A percentile compares a stretch with the other conserved stretches of the same genome.
These are phyloP conservation scores for Colletotrichum godetiae DNA, from an alignment of 2,329 filamentous ascomycete species.

Conservation along the genomic window DNA sequence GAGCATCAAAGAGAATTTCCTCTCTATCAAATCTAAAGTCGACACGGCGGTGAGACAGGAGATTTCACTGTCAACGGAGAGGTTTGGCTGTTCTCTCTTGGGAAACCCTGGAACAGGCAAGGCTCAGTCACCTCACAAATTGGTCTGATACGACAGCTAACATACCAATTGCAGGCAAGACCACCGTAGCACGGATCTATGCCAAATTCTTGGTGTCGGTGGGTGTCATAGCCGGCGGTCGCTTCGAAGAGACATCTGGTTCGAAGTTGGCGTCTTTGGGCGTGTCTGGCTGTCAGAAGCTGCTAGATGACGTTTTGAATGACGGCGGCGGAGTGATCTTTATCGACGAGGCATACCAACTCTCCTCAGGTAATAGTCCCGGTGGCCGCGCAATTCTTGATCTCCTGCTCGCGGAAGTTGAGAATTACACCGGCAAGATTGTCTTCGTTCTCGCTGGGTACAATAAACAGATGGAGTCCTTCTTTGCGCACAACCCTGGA, in stretches of 20 bases:
- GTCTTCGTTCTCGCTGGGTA: conserved; percentile 82
- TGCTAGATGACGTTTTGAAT: conserved; percentile 61
- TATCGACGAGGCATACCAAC: conserved; percentile 84
- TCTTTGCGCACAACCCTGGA: conserved; percentile 80
- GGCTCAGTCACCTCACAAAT: conserved; percentile 18
- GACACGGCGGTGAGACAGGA: conserved; percentile 70
- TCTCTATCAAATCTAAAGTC: conserved; percentile 71
- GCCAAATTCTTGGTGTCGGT: conserved; percentile 72
- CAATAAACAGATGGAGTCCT: conserved; percentile 78
- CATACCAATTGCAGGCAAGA: conserved; percentile 62
- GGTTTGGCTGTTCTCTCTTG: conserved; percentile 72
- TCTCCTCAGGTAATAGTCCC: conserved; percentile 67
- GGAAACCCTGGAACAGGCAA: conserved; percentile 82
- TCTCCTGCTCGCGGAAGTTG: conserved; percentile 77
- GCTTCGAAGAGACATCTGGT: conserved; percentile 76
- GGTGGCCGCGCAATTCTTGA: conserved; percentile 75
- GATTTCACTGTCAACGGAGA: conserved; percentile 64
- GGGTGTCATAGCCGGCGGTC: conserved; percentile 69
- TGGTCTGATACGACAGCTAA: conserved; percentile 15
- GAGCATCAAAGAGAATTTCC: conserved; percentile 72
- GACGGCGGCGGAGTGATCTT: conserved; percentile 76
- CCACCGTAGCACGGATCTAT: conserved; percentile 79
- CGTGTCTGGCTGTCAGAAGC: conserved; percentile 65
- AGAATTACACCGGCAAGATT: conserved; percentile 76
- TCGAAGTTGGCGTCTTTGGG: conserved; percentile 73